Evolutionary conservation across 1,139 yeast genomes (phyloP).

Genomic region (Candida neerlandica): DNA sequence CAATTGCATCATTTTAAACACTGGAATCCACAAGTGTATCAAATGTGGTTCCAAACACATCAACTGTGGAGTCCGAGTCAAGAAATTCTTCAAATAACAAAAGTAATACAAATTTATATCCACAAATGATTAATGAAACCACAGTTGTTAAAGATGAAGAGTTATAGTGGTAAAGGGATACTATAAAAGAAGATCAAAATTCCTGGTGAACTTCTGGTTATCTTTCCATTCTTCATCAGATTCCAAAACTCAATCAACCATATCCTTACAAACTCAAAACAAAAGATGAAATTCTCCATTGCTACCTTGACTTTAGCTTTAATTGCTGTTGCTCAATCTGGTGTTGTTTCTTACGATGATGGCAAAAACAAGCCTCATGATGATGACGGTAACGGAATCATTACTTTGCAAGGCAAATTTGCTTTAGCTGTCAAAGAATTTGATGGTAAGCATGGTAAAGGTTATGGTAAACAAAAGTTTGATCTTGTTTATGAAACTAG

Average conservation of each 20-base stretch:
- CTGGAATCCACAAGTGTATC: background rate
- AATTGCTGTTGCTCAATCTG: slow-evolving; percentile 9
- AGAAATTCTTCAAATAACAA: background rate
- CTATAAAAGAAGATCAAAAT: background rate
- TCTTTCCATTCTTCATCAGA: background rate
- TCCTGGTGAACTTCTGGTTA: background rate
- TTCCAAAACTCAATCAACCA: background rate
- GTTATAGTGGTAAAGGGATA: background rate
- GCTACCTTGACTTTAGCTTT: slow-evolving; percentile 6
- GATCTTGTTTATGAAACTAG: background rate
- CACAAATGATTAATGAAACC: background rate
- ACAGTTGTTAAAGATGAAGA: background rate
- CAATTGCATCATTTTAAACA: background rate
- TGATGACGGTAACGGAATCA: slow-evolving; percentile 6
- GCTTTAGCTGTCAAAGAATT: slow-evolving; percentile 12
- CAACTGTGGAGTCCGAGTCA: background rate
- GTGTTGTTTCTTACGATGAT: slow-evolving; percentile 1
- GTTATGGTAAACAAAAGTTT: slow-evolving; percentile 1
- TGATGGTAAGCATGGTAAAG: slow-evolving; percentile 2
- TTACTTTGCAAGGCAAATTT: slow-evolving; percentile 10
- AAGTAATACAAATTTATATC: background rate
- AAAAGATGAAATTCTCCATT: slow-evolving; percentile 9
- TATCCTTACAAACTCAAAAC: slow-evolving; percentile 1
- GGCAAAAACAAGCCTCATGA: background rate
- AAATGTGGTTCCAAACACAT: background rate